Conservation (phyloP, 495 filamentous ascomycete genomes). For the Friedmanniomyces simplex region DNA sequence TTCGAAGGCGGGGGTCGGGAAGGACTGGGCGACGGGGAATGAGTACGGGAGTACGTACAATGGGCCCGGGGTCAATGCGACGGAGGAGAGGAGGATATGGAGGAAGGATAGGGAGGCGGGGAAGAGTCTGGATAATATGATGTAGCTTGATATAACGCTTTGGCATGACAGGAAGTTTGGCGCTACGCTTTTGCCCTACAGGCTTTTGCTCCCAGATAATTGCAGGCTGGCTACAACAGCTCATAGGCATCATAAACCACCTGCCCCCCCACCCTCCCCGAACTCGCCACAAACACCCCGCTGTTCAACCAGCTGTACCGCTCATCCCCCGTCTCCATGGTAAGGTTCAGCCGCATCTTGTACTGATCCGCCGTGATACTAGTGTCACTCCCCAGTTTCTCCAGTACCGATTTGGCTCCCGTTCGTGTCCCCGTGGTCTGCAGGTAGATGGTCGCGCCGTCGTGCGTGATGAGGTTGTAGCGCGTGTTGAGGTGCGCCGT, state of each 20-base stretch:
- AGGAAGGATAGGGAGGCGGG: constrained; percentile 35
- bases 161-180: too few species aligned
- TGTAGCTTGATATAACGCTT: not conserved
- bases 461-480: constrained; percentile 16
- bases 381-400: constrained; percentile 10
- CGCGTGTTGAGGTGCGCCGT: constrained; percentile 15
- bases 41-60: constrained; percentile 44
- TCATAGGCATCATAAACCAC: constrained; percentile 18
- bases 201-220: too few species aligned
- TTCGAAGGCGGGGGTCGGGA: constrained; percentile 28
- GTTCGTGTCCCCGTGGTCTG: constrained; percentile 15
- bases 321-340: constrained; percentile 17
- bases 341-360: constrained; percentile 16
- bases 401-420: constrained; percentile 6
- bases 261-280: constrained; percentile 3
- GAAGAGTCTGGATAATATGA: constrained; percentile 16
- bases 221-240: not conserved
- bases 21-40: constrained; percentile 40
- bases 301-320: constrained; percentile 13
- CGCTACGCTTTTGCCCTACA: too few species aligned
- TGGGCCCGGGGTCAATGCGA: constrained; percentile 38
- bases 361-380: constrained; percentile 7
- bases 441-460: constrained; percentile 14
- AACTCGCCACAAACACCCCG: constrained; percentile 8
- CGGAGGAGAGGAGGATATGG: constrained; percentile 41